phyloP scores from a whole-genome alignment of 106 monocot species.

The Posidonia australis region DNA sequence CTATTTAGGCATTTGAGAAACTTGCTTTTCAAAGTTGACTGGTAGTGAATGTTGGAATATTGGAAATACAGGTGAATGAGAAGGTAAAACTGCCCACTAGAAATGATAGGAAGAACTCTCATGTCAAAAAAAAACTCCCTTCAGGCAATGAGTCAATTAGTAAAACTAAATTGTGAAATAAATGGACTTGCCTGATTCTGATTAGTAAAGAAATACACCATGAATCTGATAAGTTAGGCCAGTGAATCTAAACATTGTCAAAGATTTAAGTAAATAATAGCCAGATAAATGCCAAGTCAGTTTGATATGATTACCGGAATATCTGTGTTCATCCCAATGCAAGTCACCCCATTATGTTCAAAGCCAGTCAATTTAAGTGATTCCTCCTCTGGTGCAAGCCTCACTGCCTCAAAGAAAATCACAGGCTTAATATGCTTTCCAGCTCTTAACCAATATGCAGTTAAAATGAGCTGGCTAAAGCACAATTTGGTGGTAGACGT shows the following conservation, averaged over 20 bases:
- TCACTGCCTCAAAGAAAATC: slow-evolving; percentile 47
- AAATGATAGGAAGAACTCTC: background rate
- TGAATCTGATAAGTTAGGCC: too few species aligned
- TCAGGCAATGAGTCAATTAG: background rate
- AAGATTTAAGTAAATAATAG: background rate
- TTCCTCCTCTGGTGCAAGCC: slow-evolving; percentile 94
- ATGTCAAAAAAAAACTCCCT: background rate
- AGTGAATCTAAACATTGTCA: background rate
- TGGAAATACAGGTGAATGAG: too few species aligned
- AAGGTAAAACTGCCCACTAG: background rate
- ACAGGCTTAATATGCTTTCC: background rate
- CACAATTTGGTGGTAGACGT: too few species aligned
- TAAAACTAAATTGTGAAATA: background rate
- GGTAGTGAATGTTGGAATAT: too few species aligned
- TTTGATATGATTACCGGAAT: slow-evolving; percentile 62
- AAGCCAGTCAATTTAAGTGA: slow-evolving; percentile 76
- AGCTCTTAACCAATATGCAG: background rate
- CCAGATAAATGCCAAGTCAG: background rate
- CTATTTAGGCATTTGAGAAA: too few species aligned
- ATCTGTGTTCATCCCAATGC: slow-evolving; percentile 78
- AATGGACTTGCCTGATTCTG: background rate
- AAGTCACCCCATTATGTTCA: slow-evolving; percentile 94
- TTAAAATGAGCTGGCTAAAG: background rate
- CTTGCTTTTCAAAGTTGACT: too few species aligned
- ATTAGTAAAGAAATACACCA: too few species aligned